These are phyloP conservation scores for Galerina marginata DNA, from an alignment of 768 basidiomycete species.

Conservation along the genomic window DNA sequence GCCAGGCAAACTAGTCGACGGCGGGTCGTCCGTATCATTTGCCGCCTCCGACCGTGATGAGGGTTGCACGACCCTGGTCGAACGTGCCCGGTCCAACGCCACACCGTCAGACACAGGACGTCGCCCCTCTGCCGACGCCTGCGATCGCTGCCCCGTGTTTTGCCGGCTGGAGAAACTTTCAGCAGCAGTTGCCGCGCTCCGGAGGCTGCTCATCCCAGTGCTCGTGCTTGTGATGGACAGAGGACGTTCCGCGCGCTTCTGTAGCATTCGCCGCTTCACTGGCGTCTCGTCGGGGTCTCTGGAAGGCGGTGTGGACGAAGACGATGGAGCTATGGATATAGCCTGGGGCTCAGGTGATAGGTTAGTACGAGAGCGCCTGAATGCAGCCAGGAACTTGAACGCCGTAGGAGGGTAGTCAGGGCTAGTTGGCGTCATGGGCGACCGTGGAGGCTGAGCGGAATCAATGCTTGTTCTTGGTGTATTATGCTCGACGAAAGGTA, in stretches of 20 bases:
- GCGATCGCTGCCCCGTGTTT: constrained; percentile 27
- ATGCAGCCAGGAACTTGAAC: constrained; percentile 68
- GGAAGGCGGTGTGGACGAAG: constrained; percentile 36
- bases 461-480: constrained; percentile 57
- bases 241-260: constrained; percentile 48
- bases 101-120: constrained; percentile 10
- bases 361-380: constrained; percentile 70
- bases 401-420: constrained; percentile 56
- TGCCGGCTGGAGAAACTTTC: constrained; percentile 46
- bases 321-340: constrained; percentile 19
- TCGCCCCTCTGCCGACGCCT: constrained; percentile 17
- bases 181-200: constrained; percentile 58
- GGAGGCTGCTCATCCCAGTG: constrained; percentile 62
- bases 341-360: constrained; percentile 46
- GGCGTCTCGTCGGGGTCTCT: constrained; percentile 31
- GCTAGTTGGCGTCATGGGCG: constrained; percentile 30
- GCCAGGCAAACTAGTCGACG: constrained; percentile 38
- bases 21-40: constrained; percentile 28
- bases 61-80: constrained; percentile 2
- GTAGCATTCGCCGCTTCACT: constrained; percentile 22
- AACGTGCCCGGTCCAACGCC: constrained; percentile 10
- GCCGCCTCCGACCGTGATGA: constrained; percentile 7
- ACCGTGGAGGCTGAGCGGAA: constrained; percentile 36
- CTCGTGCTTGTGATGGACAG: constrained; percentile 65
- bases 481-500: constrained; percentile 53